Conservation (phyloP, 345 rosid genomes). For the Eucalyptus sp. region DNA sequence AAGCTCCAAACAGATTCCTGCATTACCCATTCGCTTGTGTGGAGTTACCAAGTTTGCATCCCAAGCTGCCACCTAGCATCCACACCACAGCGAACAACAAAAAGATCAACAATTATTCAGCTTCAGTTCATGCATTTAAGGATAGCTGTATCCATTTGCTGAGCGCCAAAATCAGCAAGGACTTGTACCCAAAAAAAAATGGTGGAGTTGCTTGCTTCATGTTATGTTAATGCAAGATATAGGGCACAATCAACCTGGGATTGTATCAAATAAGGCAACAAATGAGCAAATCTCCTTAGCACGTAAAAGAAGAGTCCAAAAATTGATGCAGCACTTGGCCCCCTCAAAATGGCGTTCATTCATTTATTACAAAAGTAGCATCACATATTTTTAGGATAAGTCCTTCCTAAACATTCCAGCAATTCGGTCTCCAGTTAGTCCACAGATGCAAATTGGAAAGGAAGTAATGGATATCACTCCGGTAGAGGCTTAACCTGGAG, state of each 20-base stretch:
- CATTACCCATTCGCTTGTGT: slow-evolving; percentile 94
- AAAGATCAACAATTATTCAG: background rate
- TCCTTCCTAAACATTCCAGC: background rate
- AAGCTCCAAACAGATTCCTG: slow-evolving; percentile 38
- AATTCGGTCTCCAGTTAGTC: background rate
- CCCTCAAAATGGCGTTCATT: background rate
- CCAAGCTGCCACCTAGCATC: slow-evolving; percentile 89
- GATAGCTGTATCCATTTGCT: background rate
- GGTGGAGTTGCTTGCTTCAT: background rate
- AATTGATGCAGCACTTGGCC: background rate
- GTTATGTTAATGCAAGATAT: background rate
- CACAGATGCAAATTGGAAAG: background rate
- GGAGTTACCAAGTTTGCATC: slow-evolving; percentile 97
- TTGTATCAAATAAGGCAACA: background rate
- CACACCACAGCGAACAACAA: background rate
- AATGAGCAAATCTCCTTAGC: background rate
- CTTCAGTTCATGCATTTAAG: background rate
- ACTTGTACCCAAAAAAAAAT: background rate
- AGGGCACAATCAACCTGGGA: background rate
- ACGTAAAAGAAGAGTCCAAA: background rate
- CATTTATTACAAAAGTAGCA: background rate
- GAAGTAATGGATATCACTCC: background rate
- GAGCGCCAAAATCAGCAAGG: background rate
- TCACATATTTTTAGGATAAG: background rate
- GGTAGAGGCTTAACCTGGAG: slow-evolving; percentile 50